These are phyloP conservation scores for Boletus sp. DNA, from an alignment of 1,284 basidiomycete species.

Conservation along the genomic window DNA sequence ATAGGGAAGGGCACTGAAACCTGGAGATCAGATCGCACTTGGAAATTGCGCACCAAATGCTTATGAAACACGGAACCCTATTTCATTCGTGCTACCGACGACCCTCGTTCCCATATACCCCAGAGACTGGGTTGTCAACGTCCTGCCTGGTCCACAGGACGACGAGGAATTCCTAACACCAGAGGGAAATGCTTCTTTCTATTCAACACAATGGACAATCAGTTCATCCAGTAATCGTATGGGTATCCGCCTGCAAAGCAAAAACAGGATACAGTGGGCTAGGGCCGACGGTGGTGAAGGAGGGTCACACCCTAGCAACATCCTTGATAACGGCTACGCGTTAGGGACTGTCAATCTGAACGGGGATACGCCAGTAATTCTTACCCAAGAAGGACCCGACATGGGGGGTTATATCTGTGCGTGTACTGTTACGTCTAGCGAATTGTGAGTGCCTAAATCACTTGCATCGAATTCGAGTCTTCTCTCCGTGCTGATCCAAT, in stretches of 20 bases:
- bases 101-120: slow-evolving; percentile 44
- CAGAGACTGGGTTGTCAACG: slow-evolving; percentile 48
- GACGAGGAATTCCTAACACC: slow-evolving; percentile 53
- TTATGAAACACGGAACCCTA: slow-evolving; percentile 5
- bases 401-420: slow-evolving; percentile 62
- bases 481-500: slow-evolving; percentile 5
- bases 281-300: slow-evolving; percentile 63
- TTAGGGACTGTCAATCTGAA: slow-evolving; percentile 61
- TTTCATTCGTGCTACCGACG: slow-evolving; percentile 14
- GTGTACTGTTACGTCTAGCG: slow-evolving; percentile 50
- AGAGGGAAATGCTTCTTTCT: slow-evolving; percentile 47
- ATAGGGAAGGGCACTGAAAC: slow-evolving; percentile 51
- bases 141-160: slow-evolving; percentile 62
- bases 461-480: neutral
- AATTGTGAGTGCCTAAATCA: slow-evolving; percentile 38
- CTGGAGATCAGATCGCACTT: slow-evolving; percentile 44
- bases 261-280: slow-evolving; percentile 51
- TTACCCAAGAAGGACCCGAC: slow-evolving; percentile 60
- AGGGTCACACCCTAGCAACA: slow-evolving; percentile 69
- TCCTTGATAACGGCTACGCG: slow-evolving; percentile 66
- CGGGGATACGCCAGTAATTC: slow-evolving; percentile 69
- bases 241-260: slow-evolving; percentile 48
- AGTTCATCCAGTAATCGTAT: slow-evolving; percentile 59
- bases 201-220: slow-evolving; percentile 48
- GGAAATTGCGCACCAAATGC: slow-evolving; percentile 30